Base-by-base conservation (phyloP, 2,329 filamentous ascomycete species). In the Alternaria sp. region DNA sequence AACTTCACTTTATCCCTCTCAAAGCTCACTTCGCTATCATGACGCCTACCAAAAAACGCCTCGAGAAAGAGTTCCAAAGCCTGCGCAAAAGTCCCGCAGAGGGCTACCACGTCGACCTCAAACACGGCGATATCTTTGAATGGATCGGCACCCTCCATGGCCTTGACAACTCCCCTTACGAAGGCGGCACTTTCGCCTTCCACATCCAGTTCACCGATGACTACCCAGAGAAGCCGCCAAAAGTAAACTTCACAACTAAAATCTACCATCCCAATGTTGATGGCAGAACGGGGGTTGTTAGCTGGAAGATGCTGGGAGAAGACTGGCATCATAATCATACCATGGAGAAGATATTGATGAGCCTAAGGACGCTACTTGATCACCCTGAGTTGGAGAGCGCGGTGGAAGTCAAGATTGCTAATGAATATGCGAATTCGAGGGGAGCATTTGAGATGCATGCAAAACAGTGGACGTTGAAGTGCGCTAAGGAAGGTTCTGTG, bases 251-350 rank as follows among this genome's bases (percentile, higher is more conserved):
- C 14, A 44, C 38, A 5, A 59, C 51, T 1, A 55, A 55, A 9
- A 55, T 59, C 22, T 59, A 59, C 30, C 57, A 55, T 22, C 51
- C 57, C 5, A 59, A 59, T 6, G 36, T 59, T 0, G 30, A 59
- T 6, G 34, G n/a, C 1, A 36, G 28, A 2, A 54, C 56, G 0
- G 56, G 56, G 0, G 36, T 22, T 14, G 42, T 59, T 2, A 34
- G 43, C 6, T 59, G 49, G 51, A 54, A 30, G 20, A 55, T 59
- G 43, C 7, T 59, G 1, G 49, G 49, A 1, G 22, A 41, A 3
- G 49, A 48, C 1, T 54, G 56, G 56, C 49, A 58, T 16, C 51
- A 48, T 0, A 58, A 58, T 3, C 38, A 34, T 7, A 58, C 56
- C 1, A 47, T 48, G 32, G 56, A 58, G n/a, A 54, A 54, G 20